Evolutionary conservation across 345 rosid genomes (phyloP).

Genomic region (Ricinus communis): DNA sequence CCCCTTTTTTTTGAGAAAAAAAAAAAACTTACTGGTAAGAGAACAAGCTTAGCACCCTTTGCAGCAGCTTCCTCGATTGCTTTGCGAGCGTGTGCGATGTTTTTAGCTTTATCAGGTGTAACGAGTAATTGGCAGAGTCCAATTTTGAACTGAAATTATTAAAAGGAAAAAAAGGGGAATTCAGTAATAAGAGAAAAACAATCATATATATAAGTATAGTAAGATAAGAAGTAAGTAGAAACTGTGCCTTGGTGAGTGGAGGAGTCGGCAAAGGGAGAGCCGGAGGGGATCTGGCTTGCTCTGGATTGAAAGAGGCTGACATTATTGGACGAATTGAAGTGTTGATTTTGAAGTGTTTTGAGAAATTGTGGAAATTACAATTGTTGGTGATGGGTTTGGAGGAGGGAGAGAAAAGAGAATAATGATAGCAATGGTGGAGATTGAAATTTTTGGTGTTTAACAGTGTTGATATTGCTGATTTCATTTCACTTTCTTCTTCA

Average conservation of each 20-base stretch:
- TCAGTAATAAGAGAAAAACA: slow-evolving; percentile 16
- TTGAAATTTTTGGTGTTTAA: slow-evolving; percentile 12
- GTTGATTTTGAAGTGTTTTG: slow-evolving; percentile 1
- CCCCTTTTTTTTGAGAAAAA: too few species aligned
- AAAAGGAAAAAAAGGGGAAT: background rate
- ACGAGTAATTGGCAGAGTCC: slow-evolving; percentile 81
- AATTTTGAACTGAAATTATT: slow-evolving; percentile 61
- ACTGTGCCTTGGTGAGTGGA: slow-evolving; percentile 58
- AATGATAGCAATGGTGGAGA: background rate
- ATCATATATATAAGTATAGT: background rate
- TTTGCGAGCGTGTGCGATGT: slow-evolving; percentile 64
- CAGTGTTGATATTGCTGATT: slow-evolving; percentile 32
- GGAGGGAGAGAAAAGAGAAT: background rate
- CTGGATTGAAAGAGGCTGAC: slow-evolving; percentile 62
- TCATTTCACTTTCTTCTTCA: slow-evolving; percentile 39
- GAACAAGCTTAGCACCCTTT: slow-evolving; percentile 73
- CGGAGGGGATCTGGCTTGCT: slow-evolving; percentile 73
- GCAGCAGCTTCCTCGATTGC: slow-evolving; percentile 73
- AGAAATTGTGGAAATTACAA: too few species aligned
- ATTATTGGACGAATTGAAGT: slow-evolving; percentile 8
- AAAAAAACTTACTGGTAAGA: slow-evolving; percentile 65
- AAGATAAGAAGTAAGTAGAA: too few species aligned
- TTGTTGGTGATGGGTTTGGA: background rate
- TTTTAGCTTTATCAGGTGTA: slow-evolving; percentile 68
- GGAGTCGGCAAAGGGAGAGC: slow-evolving; percentile 75